Evolutionary conservation across 441 rosid genomes (phyloP), one percentile per base, ranked within the genome.

Genomic region (Pelargonium fulgidum): DNA sequence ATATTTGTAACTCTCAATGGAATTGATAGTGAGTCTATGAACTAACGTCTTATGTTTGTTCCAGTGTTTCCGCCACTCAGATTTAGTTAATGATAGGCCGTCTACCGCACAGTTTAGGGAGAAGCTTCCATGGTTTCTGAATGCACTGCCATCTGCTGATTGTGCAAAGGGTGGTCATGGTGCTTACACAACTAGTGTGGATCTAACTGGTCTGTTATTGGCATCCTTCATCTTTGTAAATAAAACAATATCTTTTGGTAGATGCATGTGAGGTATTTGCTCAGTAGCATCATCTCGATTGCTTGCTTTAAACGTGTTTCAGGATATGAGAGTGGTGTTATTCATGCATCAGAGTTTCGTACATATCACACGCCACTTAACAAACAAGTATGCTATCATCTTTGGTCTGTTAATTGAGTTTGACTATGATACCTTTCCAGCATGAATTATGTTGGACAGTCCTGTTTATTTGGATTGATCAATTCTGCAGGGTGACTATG

Each of bases 141-240:
- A 79, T 72, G 87, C 93, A 26, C 75, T 88, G 73, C 93, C 93
- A 5, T 88, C 93, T 4, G 89, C 93, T 75, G 93, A 88, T 76
- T 88, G 93, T 81, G 93, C 93, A 62, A 88, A 88, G 83, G 93
- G 91, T 76, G 93, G 93, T 54, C 93, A 84, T 77, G 93, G 93
- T 75, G 93, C 93, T 69, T 88, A 88, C 73, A 81, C 90, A 1
- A 83, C 70, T 76, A 86, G 89, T 70, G 84, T 86, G 70, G 89
- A 88, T 80, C 81, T 88, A 69, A 78, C 68, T 75, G 93, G 93
- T 86, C 64, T 54, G 85, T 73, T 56, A 29, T 12, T 70, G 65
- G 50, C 45, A 24, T 16, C 68, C 64, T 71, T 69, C 52, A 22
- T 58, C 14, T 58, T 17, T 62, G 19, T 68, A 33, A 19, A 16